A percentile compares a stretch with the other conserved stretches of the same genome.
phyloP scores from a whole-genome alignment of 169 alveolate species.

The Eimeria necatrix region DNA sequence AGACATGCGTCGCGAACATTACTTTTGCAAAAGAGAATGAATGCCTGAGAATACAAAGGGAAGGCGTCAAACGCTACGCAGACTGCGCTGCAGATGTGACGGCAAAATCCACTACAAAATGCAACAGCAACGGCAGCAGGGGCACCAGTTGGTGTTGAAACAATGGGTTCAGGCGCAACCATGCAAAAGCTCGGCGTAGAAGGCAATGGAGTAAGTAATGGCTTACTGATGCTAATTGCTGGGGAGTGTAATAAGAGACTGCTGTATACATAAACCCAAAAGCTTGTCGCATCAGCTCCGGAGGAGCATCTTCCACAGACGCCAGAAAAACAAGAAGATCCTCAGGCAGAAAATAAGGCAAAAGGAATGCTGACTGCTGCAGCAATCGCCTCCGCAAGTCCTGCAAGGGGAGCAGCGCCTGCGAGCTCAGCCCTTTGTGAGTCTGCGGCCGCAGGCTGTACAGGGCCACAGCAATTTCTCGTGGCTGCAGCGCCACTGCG shows the following conservation, averaged over 20 bases:
- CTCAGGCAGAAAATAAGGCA: constrained; percentile 24
- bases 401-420: not conserved
- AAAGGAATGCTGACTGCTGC: not conserved
- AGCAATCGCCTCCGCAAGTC: not conserved
- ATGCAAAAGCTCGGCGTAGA: not conserved
- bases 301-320: not conserved
- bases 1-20: not conserved
- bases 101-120: no score
- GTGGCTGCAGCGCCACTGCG: not conserved
- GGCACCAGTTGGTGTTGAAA: not conserved
- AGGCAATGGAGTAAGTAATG: no score
- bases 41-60: not conserved
- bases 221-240: constrained; percentile 27
- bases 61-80: no score
- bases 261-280: constrained; percentile 31
- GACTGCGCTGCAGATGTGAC: no score
- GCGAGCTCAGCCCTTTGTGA: not conserved
- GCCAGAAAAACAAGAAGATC: constrained; percentile 16
- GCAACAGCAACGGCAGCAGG: not conserved
- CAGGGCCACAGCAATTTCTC: constrained; percentile 28
- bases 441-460: constrained; percentile 48
- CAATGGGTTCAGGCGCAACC: not conserved
- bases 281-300: constrained; percentile 2
- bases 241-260: not conserved
- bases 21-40: not conserved